These are phyloP conservation scores for Linnemannia zychae DNA, from an alignment of 192 early-diverging fungal species.

Conservation along the genomic window DNA sequence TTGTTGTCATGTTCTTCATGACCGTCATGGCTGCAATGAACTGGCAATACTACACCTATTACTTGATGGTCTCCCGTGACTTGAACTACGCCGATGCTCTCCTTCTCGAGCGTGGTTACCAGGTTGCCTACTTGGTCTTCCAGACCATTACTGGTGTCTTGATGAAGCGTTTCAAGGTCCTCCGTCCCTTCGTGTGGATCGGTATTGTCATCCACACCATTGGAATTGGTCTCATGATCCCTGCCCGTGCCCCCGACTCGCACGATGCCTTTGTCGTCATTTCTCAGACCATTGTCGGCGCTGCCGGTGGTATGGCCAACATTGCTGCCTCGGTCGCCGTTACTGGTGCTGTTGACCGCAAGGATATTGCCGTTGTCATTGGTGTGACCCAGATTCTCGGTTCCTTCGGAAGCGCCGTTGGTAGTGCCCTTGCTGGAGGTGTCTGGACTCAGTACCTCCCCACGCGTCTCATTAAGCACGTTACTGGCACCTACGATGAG, in stretches of 20 bases:
- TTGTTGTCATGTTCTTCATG: slow-evolving; percentile 47
- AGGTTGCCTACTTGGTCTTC: slow-evolving; percentile 43
- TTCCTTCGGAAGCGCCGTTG: slow-evolving; percentile 43
- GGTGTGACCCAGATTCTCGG: slow-evolving; percentile 48
- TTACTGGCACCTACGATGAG: slow-evolving; percentile 53
- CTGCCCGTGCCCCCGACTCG: slow-evolving; percentile 32
- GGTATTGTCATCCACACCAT: slow-evolving; percentile 49
- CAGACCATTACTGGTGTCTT: slow-evolving; percentile 23
- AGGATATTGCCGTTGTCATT: slow-evolving; percentile 39
- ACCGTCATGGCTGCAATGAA: slow-evolving; percentile 51
- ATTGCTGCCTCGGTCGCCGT: slow-evolving; percentile 43
- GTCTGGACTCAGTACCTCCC: slow-evolving; percentile 54
- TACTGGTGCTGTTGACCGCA: slow-evolving; percentile 34
- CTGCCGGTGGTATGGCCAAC: slow-evolving; percentile 52
- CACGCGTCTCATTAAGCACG: slow-evolving; percentile 12
- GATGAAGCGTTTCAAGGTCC: slow-evolving; percentile 43
- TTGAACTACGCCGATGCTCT: slow-evolving; percentile 5
- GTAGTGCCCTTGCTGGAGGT: slow-evolving; percentile 45
- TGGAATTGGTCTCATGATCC: slow-evolving; percentile 53
- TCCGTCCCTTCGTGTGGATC: slow-evolving; percentile 44
- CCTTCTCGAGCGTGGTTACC: slow-evolving; percentile 44
- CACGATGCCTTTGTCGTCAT: slow-evolving; percentile 42
- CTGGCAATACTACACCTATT: slow-evolving; percentile 50
- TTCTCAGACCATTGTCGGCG: slow-evolving; percentile 52
- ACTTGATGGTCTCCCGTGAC: slow-evolving; percentile 42